Percentiles rank a stretch among this genome's conserved stretches.
These are phyloP conservation scores for Filosporella fistucella DNA, from an alignment of 495 filamentous ascomycete species.

Conservation along the genomic window DNA sequence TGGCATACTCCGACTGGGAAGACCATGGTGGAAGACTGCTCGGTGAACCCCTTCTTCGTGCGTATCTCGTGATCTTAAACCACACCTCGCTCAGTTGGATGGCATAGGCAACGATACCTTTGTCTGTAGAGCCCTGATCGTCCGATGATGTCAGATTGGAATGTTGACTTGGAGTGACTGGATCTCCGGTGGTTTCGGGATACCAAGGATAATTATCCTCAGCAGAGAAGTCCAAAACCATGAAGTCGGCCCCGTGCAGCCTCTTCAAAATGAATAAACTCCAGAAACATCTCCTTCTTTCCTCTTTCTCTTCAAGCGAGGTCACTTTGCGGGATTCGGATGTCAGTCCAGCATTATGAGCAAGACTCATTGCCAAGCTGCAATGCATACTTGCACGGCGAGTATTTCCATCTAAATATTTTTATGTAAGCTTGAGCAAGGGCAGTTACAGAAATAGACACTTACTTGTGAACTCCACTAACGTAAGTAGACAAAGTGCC, in stretches of 20 bases:
- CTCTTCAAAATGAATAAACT: slow-evolving; percentile 42
- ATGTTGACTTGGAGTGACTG: slow-evolving; percentile 3
- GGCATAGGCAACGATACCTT: slow-evolving; percentile 43
- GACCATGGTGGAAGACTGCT: slow-evolving; percentile 43
- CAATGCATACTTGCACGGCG: slow-evolving; percentile 43
- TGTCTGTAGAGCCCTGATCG: slow-evolving; percentile 20
- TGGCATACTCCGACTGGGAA: slow-evolving; percentile 43
- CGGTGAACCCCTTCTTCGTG: slow-evolving; percentile 37
- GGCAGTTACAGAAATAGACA: not conserved
- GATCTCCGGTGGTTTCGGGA: slow-evolving; percentile 25
- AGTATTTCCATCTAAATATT: slow-evolving; percentile 37
- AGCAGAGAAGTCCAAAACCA: slow-evolving; percentile 33
- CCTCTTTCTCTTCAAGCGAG: slow-evolving; percentile 29
- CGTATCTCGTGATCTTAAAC: slow-evolving; percentile 39
- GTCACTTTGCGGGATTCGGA: slow-evolving; percentile 26
- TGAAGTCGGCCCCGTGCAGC: slow-evolving; percentile 40
- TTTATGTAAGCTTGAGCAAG: not conserved
- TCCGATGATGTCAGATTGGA: not conserved
- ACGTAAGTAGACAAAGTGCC: slow-evolving; percentile 38
- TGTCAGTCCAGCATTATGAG: slow-evolving; percentile 38
- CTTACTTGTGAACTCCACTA: slow-evolving; percentile 44
- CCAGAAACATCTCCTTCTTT: slow-evolving; percentile 44
- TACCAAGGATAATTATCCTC: slow-evolving; percentile 31
- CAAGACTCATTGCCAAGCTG: slow-evolving; percentile 42
- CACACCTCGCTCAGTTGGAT: slow-evolving; percentile 42